Evolutionary conservation across 805 yeast species (phyloP).

Genomic region (Brettanomyces anomalus): DNA sequence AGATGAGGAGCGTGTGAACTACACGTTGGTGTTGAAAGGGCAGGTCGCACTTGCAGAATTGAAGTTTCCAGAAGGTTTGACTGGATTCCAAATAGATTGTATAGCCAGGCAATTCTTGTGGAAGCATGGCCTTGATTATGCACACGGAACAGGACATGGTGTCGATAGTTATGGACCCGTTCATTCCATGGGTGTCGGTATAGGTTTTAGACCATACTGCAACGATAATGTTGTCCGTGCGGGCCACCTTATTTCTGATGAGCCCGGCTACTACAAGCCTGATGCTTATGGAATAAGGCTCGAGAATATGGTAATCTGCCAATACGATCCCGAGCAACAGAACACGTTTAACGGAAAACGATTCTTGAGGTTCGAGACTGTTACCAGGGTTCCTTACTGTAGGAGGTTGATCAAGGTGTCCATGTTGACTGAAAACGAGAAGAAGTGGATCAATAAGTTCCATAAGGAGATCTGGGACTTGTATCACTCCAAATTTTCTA

Average conservation of each 20-base stretch:
- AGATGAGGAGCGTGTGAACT: conserved; percentile 36
- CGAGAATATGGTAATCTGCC: conserved; percentile 40
- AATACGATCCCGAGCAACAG: conserved; percentile 27
- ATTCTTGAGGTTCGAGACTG: conserved; percentile 44
- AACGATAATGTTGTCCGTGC: conserved; percentile 34
- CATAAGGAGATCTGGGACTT: conserved; percentile 39
- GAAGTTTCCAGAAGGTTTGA: conserved; percentile 45
- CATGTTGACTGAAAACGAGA: conserved; percentile 38
- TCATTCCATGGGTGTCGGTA: conserved; percentile 59
- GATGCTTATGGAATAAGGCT: conserved; percentile 54
- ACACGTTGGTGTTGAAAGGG: conserved; percentile 52
- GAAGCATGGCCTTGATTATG: conserved; percentile 48
- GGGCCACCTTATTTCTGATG: conserved; percentile 51
- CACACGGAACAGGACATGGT: conserved; percentile 62
- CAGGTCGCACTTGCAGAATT: conserved; percentile 40
- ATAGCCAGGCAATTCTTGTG: conserved; percentile 53
- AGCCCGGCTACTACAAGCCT: conserved; percentile 55
- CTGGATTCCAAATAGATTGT: conserved; percentile 46
- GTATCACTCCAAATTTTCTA: conserved; percentile 29
- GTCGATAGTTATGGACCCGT: conserved; percentile 53
- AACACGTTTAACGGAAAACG: conserved; percentile 28
- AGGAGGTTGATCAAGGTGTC: conserved; percentile 37
- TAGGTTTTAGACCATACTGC: conserved; percentile 45
- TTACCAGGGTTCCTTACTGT: conserved; percentile 52
- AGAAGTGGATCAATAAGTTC: conserved; percentile 40